Base-by-base conservation (phyloP, 225 moss, liverwort and hornwort genomes). In the Lunularia cruciata region DNA sequence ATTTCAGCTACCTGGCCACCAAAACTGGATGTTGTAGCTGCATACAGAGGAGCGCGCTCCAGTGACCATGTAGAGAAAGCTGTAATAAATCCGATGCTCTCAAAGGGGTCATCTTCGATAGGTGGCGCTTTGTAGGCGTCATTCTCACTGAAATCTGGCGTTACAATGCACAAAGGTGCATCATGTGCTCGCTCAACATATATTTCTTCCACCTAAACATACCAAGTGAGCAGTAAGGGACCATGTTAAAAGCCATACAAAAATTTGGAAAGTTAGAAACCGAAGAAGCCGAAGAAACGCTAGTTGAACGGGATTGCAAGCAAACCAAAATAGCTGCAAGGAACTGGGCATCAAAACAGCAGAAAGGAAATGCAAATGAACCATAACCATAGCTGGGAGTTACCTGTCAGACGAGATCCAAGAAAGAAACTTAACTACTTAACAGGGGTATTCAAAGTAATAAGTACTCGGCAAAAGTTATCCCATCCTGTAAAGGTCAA, bases 51-150 rank as follows among this genome's bases (percentile, higher is more conserved):
- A 36, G 75, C 48, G 34, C 77, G 76, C 70, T 86, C 86, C 36
- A 86, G 70, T 39, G 86, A 86, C 86, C 83, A 83, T 3, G 86
- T 86, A 49, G 79, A 80, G 57, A 86, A 86, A n/a, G 86, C 81
- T 0, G 83, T 86, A 57, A 86, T 86, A 37, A 86, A 86, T 38
- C 86, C 86, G 32, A 86, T 86, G 45, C 76, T 86, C 70, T 86
- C 86, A 32, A 78, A 86, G 3, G 86, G 86, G 61, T 86, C 86
- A 43, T 86, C 86, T 28, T 86, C 86, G 11, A 86, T 69, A 18
- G 86, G 83, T 3, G 86, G 86, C 16, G 80, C 81, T 65, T 66
- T 53, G 38, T 76, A 86, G 18, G 62, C 70, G 39, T 83, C 81
- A 56, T 85, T 85, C 31, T 86, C 83, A 37, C 66, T 81, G 52